Base-by-base conservation (phyloP, 2,329 filamentous ascomycete genomes). In the Periconia sp. region DNA sequence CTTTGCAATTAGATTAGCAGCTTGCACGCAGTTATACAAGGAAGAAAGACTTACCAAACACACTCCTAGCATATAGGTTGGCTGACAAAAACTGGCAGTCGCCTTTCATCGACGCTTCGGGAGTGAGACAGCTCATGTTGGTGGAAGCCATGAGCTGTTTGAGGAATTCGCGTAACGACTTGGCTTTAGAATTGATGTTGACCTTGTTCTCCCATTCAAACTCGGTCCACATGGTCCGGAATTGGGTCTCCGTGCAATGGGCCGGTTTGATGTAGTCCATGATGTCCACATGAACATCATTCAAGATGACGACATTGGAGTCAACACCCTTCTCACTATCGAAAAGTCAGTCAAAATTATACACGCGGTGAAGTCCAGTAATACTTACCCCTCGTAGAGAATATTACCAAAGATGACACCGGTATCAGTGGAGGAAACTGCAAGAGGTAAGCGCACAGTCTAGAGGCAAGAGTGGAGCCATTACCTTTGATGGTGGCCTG, bases 161-260 rank as follows among this genome's bases (percentile, higher is more conserved):
- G 60, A 99, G 79, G 85, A 99, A 99, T 18, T 95, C 91, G 47
- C 93, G 86, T 56, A 99, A 81, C 27, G 85, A 89, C 80, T 93
- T 96, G 62, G 91, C 91, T 82, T 97, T 97, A 60, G 91, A 95
- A 78, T 97, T 97, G 79, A 99, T 97, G 79, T 99, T 99, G 76
- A 99, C 93, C 84, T 99, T 99, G 80, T 99, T 99, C 82, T 99
- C 94, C 94, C 94, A 99, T 74, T 99, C 94, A 63, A 99, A 99
- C 73, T 99, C 94, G 37, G 94, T 99, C 94, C 94, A 99, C 94
- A 99, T 99, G n/a, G 91, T 96, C 55, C 94, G 86, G 87, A 99
- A 99, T 70, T 97, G 92, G 11, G 93, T 97, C 81, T 99, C 94
- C 5, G 91, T 94, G 81, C 94, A 99, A 15, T 92, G 88, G 7